A percentile compares a stretch with the other conserved stretches of the same genome.
Evolutionary conservation across 177 flowering plant genomes (phyloP).

Genomic region (Vitis hybrid): DNA sequence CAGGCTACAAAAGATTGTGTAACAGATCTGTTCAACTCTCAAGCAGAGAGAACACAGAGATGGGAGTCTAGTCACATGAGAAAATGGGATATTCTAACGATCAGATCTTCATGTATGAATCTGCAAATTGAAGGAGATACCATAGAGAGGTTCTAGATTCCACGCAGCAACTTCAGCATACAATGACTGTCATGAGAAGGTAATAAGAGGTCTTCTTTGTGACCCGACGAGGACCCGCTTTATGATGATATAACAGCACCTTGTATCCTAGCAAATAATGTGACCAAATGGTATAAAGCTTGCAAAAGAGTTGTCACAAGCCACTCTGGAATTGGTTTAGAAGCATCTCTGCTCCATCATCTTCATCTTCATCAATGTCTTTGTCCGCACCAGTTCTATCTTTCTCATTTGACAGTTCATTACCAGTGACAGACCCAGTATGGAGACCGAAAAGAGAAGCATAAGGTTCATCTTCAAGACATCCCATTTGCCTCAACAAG

Average conservation of each 20-base stretch:
- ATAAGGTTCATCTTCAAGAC: conserved; percentile 43
- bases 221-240: not conserved
- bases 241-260: not conserved
- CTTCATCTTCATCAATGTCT: conserved; percentile 17
- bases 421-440: conserved; percentile 15
- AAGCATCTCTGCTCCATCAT: conserved; percentile 32
- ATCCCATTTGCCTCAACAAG: conserved; percentile 46
- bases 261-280: not conserved
- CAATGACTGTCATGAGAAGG: not conserved
- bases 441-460: conserved; percentile 29
- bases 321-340: conserved; percentile 25
- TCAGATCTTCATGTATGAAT: not conserved
- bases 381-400: conserved; percentile 5
- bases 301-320: conserved; percentile 16
- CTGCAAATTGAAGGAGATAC: not conserved
- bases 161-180: not conserved
- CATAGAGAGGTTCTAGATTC: not conserved
- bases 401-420: conserved; percentile 12
- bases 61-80: not conserved
- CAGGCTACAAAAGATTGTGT: not conserved
- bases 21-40: not conserved
- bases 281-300: not conserved
- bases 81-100: not conserved
- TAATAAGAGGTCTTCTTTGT: not conserved
- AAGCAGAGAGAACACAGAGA: not conserved